phyloP scores from a whole-genome alignment of 177 flowering plant species.

The Vitis hybrid region DNA sequence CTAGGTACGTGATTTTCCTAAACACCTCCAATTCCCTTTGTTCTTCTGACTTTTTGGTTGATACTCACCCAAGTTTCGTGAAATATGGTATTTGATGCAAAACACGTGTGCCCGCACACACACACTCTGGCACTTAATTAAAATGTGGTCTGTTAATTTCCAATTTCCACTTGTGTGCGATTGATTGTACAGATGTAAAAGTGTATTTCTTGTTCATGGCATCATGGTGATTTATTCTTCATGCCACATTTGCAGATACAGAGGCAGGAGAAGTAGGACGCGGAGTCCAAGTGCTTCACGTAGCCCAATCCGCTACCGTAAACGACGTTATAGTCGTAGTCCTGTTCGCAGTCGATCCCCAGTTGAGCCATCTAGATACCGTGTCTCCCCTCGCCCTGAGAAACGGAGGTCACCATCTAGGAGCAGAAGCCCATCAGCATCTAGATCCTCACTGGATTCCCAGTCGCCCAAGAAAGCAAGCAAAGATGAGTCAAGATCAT shows the following conservation, averaged over 20 bases:
- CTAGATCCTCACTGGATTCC: constrained; percentile 52
- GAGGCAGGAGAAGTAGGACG: constrained; percentile 73
- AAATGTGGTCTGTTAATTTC: too few relatives aligned
- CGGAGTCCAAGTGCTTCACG: constrained; percentile 62
- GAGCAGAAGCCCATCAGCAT: constrained; percentile 50
- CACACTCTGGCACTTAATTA: too few relatives aligned
- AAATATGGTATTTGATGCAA: too few relatives aligned
- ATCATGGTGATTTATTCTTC: not conserved
- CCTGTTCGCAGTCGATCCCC: constrained; percentile 69
- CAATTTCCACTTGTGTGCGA: not conserved
- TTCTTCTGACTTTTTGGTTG: not conserved
- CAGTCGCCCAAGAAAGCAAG: constrained; percentile 42
- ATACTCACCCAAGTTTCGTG: not conserved
- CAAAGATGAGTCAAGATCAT: constrained; percentile 54
- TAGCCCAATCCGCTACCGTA: constrained; percentile 60
- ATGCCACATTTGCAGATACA: constrained; percentile 40
- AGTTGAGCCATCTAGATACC: constrained; percentile 41
- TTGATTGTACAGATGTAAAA: too few relatives aligned
- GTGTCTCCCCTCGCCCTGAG: constrained; percentile 44
- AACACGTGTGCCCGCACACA: too few relatives aligned
- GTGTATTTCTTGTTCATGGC: too few relatives aligned
- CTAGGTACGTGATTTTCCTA: constrained; percentile 42
- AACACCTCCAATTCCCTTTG: too few relatives aligned
- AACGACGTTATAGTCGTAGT: constrained; percentile 59
- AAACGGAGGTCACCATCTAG: constrained; percentile 54